Conservation (phyloP, 2,329 filamentous ascomycete genomes). For the Grosmannia penicillata region DNA sequence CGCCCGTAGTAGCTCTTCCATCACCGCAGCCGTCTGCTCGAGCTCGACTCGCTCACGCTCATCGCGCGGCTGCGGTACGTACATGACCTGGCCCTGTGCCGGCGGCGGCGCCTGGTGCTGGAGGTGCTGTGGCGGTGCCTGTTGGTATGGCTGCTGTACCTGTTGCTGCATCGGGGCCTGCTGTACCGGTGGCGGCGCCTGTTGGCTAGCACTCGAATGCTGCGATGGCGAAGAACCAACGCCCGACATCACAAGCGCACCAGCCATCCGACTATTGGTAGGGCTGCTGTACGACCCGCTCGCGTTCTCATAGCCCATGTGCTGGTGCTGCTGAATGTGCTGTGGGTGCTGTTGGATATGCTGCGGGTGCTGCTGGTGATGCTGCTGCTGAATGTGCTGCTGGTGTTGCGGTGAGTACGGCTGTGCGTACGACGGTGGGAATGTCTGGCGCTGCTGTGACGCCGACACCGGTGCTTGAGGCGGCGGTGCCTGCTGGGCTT, state of each 20-base stretch:
- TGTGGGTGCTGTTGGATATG: conserved; percentile 6
- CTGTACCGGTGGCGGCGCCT: conserved; percentile 3
- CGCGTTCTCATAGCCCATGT: conserved; percentile 2
- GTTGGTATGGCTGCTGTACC: conserved; percentile 2
- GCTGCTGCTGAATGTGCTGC: conserved; percentile 6
- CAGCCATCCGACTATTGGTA: conserved; percentile 2
- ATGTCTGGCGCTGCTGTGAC: conserved; percentile 6
- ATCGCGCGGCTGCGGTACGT: conserved; percentile 24
- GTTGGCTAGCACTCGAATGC: conserved; percentile 12
- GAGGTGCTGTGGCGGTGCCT: conserved; percentile 9
- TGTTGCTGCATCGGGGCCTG: conserved; percentile 3
- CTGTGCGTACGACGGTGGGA: conserved; percentile 9
- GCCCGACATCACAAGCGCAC: conserved; percentile 5
- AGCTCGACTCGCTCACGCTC: conserved; percentile 38
- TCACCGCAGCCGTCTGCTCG: conserved; percentile 36
- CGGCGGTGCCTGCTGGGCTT: conserved; percentile 13
- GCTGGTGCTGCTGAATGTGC: neutral
- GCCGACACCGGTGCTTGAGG: conserved; percentile 15
- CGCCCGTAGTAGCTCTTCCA: conserved; percentile 47
- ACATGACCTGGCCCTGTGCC: conserved; percentile 18
- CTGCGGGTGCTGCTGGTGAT: conserved; percentile 8
- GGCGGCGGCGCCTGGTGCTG: conserved; percentile 8
- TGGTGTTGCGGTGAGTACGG: conserved; percentile 8
- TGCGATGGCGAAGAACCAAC: conserved; percentile 9
- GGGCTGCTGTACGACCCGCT: conserved; percentile 5